Evolutionary conservation across 129 eudicot genomes (phyloP), one percentile per base, ranked within the genome.

Genomic region (Flaveria bidentis): DNA sequence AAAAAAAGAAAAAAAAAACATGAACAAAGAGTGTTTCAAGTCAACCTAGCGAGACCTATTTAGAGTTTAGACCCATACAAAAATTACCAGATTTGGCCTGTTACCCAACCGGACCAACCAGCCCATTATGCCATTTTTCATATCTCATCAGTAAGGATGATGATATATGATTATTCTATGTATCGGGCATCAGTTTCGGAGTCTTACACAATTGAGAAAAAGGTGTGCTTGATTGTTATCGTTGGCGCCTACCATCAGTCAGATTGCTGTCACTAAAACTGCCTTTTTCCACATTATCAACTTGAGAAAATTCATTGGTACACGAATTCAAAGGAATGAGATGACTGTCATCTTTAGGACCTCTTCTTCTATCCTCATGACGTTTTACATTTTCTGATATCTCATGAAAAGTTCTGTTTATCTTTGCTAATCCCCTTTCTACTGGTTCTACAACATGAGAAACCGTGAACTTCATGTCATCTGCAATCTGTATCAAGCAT

Each of bases 371-470:
- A 72, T 88, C 85, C 79, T 91, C 97, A 1, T 77, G 80, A 51
- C 87, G 83, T 77, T 79, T 93, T 70, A 93, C 89, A 70, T 90
- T 88, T 79, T 93, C 97, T 28, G 98, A 93, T 84, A 93, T 88
- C 80, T 93, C 87, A n/a, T 90, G 98, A 82, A 93, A 84, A 26
- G 95, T 93, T 78, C 56, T 87, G 42, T 93, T 93, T 71, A 93
- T 86, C 77, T 79, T 90, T 25, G 96, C 89, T 64, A 93, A 26
- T 56, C 97, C 97, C 82, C 98, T 79, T 73, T 93, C 98, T 20
- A 93, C 98, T 9, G 98, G 98, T 53, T 93, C 98, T 44, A 90
- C 97, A n/a, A 88, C 98, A 56, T 93, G 98, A 1, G 96, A 90
- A 71, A 90, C 97, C n/a, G 97, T 90, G 87, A 78, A 93, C 96